Conservation (phyloP, 306 rosid species). For the Senna tora region DNA sequence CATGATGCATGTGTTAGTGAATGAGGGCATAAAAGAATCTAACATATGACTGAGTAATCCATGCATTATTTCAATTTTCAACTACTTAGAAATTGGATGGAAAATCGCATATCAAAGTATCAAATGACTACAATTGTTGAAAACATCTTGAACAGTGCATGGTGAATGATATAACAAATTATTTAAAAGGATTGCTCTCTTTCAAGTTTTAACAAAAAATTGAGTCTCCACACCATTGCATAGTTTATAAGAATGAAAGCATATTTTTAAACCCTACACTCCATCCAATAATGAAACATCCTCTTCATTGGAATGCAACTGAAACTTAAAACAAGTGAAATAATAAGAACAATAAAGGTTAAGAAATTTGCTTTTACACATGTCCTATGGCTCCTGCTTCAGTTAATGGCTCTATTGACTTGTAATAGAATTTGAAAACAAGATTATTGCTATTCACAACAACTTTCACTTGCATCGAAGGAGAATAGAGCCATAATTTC, state of each 20-base stretch:
- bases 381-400: slow-evolving; percentile 24
- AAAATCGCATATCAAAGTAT: not conserved
- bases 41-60: not conserved
- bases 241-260: not conserved
- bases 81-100: not conserved
- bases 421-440: slow-evolving; percentile 20
- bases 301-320: not conserved
- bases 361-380: slow-evolving; percentile 17
- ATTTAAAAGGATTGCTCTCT: not conserved
- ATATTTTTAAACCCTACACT: not conserved
- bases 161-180: not conserved
- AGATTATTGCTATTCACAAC: slow-evolving; percentile 36
- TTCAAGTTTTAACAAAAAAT: not conserved
- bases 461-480: slow-evolving; percentile 9
- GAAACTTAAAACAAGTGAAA: slow-evolving; percentile 3
- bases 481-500: slow-evolving; percentile 32
- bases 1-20: not conserved
- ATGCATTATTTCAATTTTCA: not conserved
- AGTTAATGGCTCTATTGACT: slow-evolving; percentile 29
- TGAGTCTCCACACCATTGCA: not conserved
- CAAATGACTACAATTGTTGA: not conserved
- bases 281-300: not conserved
- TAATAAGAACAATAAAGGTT: slow-evolving; percentile 5
- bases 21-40: not conserved
- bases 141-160: not conserved